Conservation (phyloP, 164 flowering plant genomes). For the Kingdonia uniflora region DNA sequence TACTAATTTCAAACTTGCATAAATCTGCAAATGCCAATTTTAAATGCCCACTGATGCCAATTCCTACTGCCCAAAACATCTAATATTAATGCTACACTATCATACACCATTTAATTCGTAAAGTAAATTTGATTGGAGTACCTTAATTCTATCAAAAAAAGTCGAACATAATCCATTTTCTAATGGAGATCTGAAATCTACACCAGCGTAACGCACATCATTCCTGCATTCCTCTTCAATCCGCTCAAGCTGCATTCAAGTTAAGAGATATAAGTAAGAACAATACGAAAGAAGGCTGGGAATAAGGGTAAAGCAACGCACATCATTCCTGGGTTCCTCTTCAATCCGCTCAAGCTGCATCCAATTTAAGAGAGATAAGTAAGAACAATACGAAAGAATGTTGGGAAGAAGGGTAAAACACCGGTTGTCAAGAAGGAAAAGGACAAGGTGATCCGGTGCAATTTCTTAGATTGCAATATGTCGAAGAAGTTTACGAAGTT, state of each 20-base stretch:
- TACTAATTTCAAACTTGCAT: not conserved
- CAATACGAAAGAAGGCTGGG: too few relatives aligned
- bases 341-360: conserved; percentile 85
- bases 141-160: conserved; percentile 7
- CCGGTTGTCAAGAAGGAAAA: too few relatives aligned
- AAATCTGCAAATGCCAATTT: not conserved
- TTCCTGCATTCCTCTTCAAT: too few relatives aligned
- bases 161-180: not conserved
- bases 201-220: too few relatives aligned
- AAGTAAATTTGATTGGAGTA: not conserved
- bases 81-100: not conserved
- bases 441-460: too few relatives aligned
- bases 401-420: too few relatives aligned
- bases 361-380: not conserved
- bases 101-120: not conserved
- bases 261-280: too few relatives aligned
- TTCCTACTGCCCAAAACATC: not conserved
- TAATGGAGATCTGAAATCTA: too few relatives aligned
- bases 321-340: conserved; percentile 86
- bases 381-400: not conserved
- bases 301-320: conserved; percentile 43
- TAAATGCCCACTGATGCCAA: conserved; percentile 6
- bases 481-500: too few relatives aligned
- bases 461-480: too few relatives aligned
- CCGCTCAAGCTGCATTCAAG: conserved; percentile 1